Evolutionary conservation across 192 early-diverging fungal genomes (phyloP).

Genomic region (Coemansia sp.): DNA sequence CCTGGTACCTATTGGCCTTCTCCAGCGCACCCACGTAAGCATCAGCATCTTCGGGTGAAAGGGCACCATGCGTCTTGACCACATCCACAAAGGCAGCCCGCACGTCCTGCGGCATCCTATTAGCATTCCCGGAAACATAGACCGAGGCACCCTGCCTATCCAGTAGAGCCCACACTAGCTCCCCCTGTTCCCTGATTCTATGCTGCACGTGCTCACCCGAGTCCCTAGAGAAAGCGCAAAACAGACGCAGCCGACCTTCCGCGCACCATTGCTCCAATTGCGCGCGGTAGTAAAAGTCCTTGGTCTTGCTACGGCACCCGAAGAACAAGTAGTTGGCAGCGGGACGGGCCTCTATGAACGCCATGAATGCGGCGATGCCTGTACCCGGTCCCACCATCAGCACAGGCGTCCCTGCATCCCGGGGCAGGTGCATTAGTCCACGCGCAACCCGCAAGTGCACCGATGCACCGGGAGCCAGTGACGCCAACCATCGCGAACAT

Average conservation of each 20-base stretch:
- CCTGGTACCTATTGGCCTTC: conserved; percentile 72
- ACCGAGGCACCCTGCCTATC: conserved; percentile 58
- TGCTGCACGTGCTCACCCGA: conserved; percentile 45
- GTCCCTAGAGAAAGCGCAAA: conserved; percentile 88
- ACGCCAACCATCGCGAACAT: conserved; percentile 79
- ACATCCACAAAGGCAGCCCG: conserved; percentile 36
- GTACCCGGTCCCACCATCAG: conserved; percentile 88
- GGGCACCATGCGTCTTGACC: not conserved
- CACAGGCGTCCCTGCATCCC: conserved; percentile 55
- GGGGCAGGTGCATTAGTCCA: conserved; percentile 70
- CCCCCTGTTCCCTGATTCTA: conserved; percentile 27
- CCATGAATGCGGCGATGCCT: conserved; percentile 90
- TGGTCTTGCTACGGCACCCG: conserved; percentile 70
- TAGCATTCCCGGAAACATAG: conserved; percentile 69
- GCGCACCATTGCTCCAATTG: conserved; percentile 62
- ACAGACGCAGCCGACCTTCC: conserved; percentile 58
- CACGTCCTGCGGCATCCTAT: conserved; percentile 45
- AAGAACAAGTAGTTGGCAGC: conserved; percentile 75
- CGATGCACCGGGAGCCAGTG: conserved; percentile 12
- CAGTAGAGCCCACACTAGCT: conserved; percentile 66
- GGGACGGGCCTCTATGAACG: conserved; percentile 66
- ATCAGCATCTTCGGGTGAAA: not conserved
- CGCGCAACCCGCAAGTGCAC: conserved; percentile 56
- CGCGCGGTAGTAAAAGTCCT: conserved; percentile 73
- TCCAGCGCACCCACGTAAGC: conserved; percentile 51